A percentile compares a stretch with the other conserved stretches of the same genome.
Evolutionary conservation across 805 yeast genomes (phyloP).

Genomic region (Metschnikowia noctiluminum): DNA sequence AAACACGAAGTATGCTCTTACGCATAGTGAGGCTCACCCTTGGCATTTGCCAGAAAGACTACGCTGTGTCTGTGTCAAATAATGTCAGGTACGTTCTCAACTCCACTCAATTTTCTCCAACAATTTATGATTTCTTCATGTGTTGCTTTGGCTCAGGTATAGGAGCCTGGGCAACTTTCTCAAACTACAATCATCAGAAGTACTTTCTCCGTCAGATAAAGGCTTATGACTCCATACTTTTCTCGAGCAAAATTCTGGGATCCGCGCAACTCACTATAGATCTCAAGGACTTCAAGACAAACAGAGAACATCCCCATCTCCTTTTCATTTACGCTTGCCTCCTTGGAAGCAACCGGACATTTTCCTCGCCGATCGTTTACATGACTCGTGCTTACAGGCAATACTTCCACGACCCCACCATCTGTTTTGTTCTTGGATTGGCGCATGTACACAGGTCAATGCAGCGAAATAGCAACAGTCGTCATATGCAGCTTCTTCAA

Average conservation of each 20-base stretch:
- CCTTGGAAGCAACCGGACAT: conserved; percentile 77
- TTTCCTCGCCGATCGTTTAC: conserved; percentile 78
- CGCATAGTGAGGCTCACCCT: conserved; percentile 68
- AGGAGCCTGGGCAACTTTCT: conserved; percentile 55
- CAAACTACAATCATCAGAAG: conserved; percentile 83
- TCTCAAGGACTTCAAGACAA: conserved; percentile 35
- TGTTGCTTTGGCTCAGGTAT: conserved; percentile 63
- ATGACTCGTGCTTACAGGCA: conserved; percentile 65
- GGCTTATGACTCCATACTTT: conserved; percentile 73
- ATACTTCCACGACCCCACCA: conserved; percentile 72
- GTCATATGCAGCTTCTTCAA: conserved; percentile 85
- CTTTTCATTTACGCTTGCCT: conserved; percentile 77
- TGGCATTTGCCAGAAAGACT: conserved; percentile 46
- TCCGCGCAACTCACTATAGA: conserved; percentile 71
- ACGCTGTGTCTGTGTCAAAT: conserved; percentile 45
- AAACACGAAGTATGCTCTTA: conserved; percentile 55
- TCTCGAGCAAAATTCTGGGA: conserved; percentile 56
- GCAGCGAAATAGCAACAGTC: conserved; percentile 81
- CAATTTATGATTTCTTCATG: conserved; percentile 61
- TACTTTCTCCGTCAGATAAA: conserved; percentile 85
- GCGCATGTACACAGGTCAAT: conserved; percentile 86
- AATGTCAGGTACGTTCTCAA: conserved; percentile 62
- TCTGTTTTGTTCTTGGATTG: conserved; percentile 70
- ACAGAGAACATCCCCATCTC: conserved; percentile 59
- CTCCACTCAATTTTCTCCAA: conserved; percentile 72